Conservation (phyloP, 2,329 filamentous ascomycete genomes). For the Epichloe gansuensis region DNA sequence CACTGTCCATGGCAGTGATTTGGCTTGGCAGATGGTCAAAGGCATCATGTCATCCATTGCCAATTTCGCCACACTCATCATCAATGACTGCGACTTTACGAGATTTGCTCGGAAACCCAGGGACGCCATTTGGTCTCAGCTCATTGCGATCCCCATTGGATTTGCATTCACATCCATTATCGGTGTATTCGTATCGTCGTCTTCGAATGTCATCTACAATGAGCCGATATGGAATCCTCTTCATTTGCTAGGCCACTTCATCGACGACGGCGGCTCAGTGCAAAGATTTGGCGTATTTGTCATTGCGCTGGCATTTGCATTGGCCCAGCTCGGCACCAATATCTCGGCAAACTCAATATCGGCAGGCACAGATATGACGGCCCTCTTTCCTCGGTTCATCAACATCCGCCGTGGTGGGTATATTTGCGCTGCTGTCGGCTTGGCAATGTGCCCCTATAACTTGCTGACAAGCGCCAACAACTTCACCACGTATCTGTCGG, state of each 20-base stretch:
- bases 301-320: conserved; percentile 55
- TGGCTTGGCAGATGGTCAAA: conserved; percentile 73
- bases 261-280: conserved; percentile 53
- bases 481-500: conserved; percentile 84
- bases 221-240: conserved; percentile 64
- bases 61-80: conserved; percentile 81
- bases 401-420: conserved; percentile 82
- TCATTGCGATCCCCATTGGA: conserved; percentile 57
- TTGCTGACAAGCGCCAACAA: conserved; percentile 62
- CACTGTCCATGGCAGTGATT: conserved; percentile 47
- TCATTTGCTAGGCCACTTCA: conserved; percentile 50
- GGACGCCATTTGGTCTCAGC: conserved; percentile 70
- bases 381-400: conserved; percentile 64
- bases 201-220: conserved; percentile 53
- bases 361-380: conserved; percentile 71
- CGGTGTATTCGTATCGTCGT: conserved; percentile 65
- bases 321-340: conserved; percentile 77
- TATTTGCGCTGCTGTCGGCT: conserved; percentile 64
- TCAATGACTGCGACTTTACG: conserved; percentile 72
- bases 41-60: conserved; percentile 82
- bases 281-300: conserved; percentile 67
- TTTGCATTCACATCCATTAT: conserved; percentile 77
- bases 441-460: conserved; percentile 81
- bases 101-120: conserved; percentile 67
- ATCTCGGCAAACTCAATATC: conserved; percentile 80